Base-by-base conservation (phyloP, 2,329 filamentous ascomycete species). In the Plenodomus tracheiphilus region DNA sequence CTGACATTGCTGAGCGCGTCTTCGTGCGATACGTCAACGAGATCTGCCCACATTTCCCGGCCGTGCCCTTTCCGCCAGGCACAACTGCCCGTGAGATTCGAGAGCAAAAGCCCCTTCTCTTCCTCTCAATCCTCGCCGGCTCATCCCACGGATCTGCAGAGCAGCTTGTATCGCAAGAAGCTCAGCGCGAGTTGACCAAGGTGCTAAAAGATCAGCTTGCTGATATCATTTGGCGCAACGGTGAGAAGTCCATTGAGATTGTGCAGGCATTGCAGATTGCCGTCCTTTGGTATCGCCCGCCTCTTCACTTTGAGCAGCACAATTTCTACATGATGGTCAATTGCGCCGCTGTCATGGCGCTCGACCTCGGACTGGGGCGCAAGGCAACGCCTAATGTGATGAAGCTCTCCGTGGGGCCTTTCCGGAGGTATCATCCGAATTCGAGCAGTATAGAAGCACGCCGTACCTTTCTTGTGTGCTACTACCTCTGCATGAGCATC, bases 311-410 rank as follows among this genome's bases (percentile, higher is more conserved):
- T 50, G 89, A 95, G 64, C 88, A 94, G 73, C 83, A 93, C 64
- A 94, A 94, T 67, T 95, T 94, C 69, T 96, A 94, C 74, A 89
- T 93, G 74, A 81, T 94, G 57, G 85, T 91, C 39, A 89, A 96
- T 68, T 84, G 90, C 65, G 87, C 88, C 2, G 86, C 86, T 40
- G 82, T 90, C 59, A 89, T 96, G 85, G 87, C 87, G 20, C 85
- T 95, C 46, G 91, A 96, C 60, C 81, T 96, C 28, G 91, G 91
- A 0, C 81, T 96, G 6, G 88, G 86, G 15, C 81, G 83, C 54
- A 77, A 79, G 78, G 62, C 77, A 72, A 56, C 53, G 65, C 76
- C 59, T n/a, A 74, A 69, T 28, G 63, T 70, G 20, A 68, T 70
- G 61, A 71, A 68, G 49, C 52, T 74, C 3, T 66, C 65, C 1